Conservation (phyloP, 164 flowering plant genomes). For the Vitis vinifera region DNA sequence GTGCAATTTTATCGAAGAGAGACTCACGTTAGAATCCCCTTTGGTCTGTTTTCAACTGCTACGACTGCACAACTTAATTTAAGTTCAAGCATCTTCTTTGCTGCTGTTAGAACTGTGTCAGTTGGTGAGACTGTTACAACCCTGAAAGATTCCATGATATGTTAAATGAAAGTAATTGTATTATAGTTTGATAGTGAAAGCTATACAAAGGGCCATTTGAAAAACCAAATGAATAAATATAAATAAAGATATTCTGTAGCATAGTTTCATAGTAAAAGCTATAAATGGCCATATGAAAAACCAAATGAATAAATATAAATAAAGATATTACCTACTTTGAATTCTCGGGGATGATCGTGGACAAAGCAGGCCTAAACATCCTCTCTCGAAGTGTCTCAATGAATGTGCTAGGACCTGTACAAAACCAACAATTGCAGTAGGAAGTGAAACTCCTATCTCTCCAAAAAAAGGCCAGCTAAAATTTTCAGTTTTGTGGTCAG, state of each 20-base stretch:
- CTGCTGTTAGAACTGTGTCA: slow-evolving; percentile 73
- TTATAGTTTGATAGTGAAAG: neutral
- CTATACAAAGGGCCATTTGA: slow-evolving; percentile 6
- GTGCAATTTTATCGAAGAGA: neutral
- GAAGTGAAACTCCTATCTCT: neutral
- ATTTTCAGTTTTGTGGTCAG: too few relatives aligned
- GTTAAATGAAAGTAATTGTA: slow-evolving; percentile 5
- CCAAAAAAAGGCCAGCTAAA: neutral
- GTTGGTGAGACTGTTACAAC: slow-evolving; percentile 70
- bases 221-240: slow-evolving; percentile 8
- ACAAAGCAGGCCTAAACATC: slow-evolving; percentile 85
- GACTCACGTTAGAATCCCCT: slow-evolving; percentile 92
- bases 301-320: slow-evolving; percentile 7
- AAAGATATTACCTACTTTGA: slow-evolving; percentile 95
- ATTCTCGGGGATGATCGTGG: slow-evolving; percentile 86
- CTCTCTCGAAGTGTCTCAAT: slow-evolving; percentile 86
- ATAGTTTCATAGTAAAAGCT: neutral
- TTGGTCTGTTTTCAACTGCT: slow-evolving; percentile 74
- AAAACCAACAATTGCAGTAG: slow-evolving; percentile 15
- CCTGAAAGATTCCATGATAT: slow-evolving; percentile 42
- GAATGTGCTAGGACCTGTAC: slow-evolving; percentile 80
- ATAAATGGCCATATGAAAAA: slow-evolving; percentile 7
- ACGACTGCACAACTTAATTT: slow-evolving; percentile 69
- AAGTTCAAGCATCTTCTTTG: slow-evolving; percentile 87
- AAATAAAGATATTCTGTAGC: slow-evolving; percentile 37